phyloP scores from a whole-genome alignment of 2,329 filamentous ascomycete species.

The Aaosphaeria pasadenensis region DNA sequence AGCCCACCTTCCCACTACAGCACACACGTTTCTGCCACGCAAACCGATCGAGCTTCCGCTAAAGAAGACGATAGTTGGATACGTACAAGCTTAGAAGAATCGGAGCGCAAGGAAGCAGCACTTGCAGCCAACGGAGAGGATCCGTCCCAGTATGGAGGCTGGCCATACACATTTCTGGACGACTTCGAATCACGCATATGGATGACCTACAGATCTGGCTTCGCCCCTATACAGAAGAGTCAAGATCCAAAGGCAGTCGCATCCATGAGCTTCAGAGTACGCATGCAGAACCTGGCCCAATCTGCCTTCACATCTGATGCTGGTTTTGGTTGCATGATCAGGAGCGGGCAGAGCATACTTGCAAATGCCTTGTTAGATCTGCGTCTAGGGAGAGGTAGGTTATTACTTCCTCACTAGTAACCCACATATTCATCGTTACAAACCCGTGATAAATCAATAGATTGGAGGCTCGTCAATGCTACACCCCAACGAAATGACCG shows the following conservation, averaged over 20 bases:
- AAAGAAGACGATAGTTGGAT: slow-evolving; percentile 53
- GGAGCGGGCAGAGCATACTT: slow-evolving; percentile 88
- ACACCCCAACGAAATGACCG: slow-evolving; percentile 57
- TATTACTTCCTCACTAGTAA: background rate
- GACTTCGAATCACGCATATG: slow-evolving; percentile 93
- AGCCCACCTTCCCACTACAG: slow-evolving; percentile 1
- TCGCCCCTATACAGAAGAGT: slow-evolving; percentile 76
- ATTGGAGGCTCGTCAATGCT: slow-evolving; percentile 69
- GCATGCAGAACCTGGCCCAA: slow-evolving; percentile 79
- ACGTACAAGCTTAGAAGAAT: slow-evolving; percentile 65
- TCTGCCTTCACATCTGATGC: slow-evolving; percentile 87
- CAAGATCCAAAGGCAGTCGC: slow-evolving; percentile 68
- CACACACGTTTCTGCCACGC: slow-evolving; percentile 14
- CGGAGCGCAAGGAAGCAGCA: slow-evolving; percentile 59
- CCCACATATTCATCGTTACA: background rate
- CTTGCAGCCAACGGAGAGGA: slow-evolving; percentile 27
- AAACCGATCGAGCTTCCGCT: slow-evolving; percentile 16
- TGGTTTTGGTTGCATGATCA: slow-evolving; percentile 98
- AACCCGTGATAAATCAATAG: slow-evolving; percentile 37
- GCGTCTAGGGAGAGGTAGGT: slow-evolving; percentile 71
- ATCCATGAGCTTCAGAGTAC: slow-evolving; percentile 77
- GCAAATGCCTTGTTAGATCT: slow-evolving; percentile 78
- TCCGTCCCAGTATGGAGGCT: slow-evolving; percentile 53
- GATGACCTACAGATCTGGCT: slow-evolving; percentile 94
- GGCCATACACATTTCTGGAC: slow-evolving; percentile 81